phyloP scores from a whole-genome alignment of 441 rosid genomes.

The Jatropha podagrica region DNA sequence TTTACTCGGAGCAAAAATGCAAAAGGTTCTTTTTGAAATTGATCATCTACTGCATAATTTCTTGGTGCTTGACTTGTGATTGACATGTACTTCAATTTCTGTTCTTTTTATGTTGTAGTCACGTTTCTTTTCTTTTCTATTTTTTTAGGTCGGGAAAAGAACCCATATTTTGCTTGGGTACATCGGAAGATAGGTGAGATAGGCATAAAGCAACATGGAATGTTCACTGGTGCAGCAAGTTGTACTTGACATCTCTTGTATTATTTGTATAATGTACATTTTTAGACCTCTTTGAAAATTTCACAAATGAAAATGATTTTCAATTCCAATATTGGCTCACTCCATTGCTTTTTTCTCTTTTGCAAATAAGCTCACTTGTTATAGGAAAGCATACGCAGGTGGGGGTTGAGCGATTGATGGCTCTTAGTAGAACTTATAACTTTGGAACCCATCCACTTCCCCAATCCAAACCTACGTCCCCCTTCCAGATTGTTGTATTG shows the following conservation, averaged over 20 bases:
- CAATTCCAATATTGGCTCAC: background rate
- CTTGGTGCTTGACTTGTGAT: background rate
- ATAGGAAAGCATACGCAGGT: background rate
- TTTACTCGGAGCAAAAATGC: background rate
- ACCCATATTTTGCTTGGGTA: conserved; percentile 27
- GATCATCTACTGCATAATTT: background rate
- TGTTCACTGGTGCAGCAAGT: conserved; percentile 16
- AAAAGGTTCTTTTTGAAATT: background rate
- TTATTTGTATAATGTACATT: conserved; percentile 33
- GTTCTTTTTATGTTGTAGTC: background rate
- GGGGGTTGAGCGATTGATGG: background rate
- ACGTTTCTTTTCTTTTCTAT: background rate
- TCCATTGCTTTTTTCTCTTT: background rate
- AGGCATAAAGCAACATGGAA: conserved; percentile 26
- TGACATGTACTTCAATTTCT: background rate
- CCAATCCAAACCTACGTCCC: background rate
- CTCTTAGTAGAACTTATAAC: background rate
- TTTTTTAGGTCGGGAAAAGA: conserved; percentile 34
- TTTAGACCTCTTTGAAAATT: conserved; percentile 9
- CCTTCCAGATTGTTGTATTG: background rate
- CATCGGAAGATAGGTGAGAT: conserved; percentile 30
- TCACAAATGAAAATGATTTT: conserved; percentile 23
- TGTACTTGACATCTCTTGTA: conserved; percentile 33
- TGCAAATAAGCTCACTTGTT: conserved; percentile 13
- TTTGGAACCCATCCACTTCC: background rate